A percentile compares a stretch with the other conserved stretches of the same genome.
Conservation (phyloP, 2,329 filamentous ascomycete species). For the Fusarium piperis region DNA sequence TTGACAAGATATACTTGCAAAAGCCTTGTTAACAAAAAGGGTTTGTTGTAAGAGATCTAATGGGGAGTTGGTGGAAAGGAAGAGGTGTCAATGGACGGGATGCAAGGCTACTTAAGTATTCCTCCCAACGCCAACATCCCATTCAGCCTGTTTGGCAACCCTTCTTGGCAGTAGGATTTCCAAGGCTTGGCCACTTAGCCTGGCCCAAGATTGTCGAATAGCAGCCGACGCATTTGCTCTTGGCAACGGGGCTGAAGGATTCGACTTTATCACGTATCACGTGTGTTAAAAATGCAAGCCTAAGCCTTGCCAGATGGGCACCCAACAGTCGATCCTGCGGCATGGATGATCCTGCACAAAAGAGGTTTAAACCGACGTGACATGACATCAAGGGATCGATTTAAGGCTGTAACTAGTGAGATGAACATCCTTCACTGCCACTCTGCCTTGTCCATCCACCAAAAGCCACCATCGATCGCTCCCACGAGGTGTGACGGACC, state of each 20-base stretch:
- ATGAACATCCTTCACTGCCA: neutral
- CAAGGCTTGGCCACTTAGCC: neutral
- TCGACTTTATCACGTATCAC: neutral
- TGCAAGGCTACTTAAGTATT: neutral
- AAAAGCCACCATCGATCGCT: neutral
- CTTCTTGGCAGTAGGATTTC: neutral
- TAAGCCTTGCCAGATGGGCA: neutral
- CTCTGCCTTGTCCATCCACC: neutral
- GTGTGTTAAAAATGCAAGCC: neutral
- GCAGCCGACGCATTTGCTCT: neutral
- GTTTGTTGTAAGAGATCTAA: neutral
- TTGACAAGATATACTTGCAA: neutral
- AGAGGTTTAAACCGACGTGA: neutral
- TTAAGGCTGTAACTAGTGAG: neutral
- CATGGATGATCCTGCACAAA: neutral
- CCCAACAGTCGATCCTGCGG: neutral
- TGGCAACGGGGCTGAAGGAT: neutral
- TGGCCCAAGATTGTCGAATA: neutral
- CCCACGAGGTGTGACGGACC: neutral
- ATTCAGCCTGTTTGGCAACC: neutral
- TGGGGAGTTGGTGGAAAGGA: neutral
- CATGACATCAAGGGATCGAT: neutral
- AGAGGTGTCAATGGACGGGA: neutral
- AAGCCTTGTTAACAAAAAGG: neutral
- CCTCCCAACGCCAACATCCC: neutral